Conservation (phyloP, 768 basidiomycete species). For the Amanita brunnescens region DNA sequence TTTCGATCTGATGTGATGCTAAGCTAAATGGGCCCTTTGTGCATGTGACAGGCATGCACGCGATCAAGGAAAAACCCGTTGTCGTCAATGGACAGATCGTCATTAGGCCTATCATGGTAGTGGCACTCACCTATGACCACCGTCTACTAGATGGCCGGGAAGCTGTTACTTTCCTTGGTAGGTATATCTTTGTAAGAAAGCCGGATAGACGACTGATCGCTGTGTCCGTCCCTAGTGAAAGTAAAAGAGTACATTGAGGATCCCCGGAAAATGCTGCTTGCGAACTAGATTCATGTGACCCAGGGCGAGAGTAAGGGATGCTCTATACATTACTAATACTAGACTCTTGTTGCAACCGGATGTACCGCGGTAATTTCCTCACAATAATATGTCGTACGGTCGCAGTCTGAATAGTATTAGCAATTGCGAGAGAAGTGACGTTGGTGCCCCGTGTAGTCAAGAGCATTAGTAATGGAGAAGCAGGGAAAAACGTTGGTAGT, state of each 20-base stretch:
- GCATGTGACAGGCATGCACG: slow-evolving; percentile 66
- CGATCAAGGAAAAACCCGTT: slow-evolving; percentile 85
- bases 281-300: slow-evolving; percentile 11
- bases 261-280: slow-evolving; percentile 83
- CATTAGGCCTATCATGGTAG: slow-evolving; percentile 94
- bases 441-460: neutral
- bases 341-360: neutral
- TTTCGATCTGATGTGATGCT: slow-evolving; percentile 3
- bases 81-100: slow-evolving; percentile 95
- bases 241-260: slow-evolving; percentile 93
- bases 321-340: neutral
- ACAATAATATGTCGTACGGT: neutral
- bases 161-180: slow-evolving; percentile 95
- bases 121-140: slow-evolving; percentile 93
- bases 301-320: neutral
- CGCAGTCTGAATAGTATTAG: neutral
- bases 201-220: neutral
- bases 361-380: neutral
- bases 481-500: neutral
- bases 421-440: neutral
- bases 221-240: slow-evolving; percentile 44
- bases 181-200: slow-evolving; percentile 20
- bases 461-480: neutral
- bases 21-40: neutral
- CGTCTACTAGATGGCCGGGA: slow-evolving; percentile 92